Percentiles rank a stretch among this genome's conserved stretches.
Conservation (phyloP, 2,329 filamentous ascomycete genomes). For the Hypoxylon sp. region DNA sequence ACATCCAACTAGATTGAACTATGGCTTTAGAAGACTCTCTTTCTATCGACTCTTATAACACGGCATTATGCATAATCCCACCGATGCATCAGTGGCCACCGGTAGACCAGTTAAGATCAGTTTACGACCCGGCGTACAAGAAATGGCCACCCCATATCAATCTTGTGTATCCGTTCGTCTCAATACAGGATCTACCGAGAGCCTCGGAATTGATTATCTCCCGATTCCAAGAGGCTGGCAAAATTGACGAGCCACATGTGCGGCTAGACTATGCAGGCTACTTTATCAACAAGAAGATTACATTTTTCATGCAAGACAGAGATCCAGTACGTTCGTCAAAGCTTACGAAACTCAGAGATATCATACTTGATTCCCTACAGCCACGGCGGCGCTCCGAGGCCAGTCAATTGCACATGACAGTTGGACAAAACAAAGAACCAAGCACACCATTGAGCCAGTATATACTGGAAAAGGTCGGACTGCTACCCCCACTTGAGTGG, state of each 20-base stretch:
- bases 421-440: constrained; percentile 70
- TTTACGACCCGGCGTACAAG: constrained; percentile 73
- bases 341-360: constrained; percentile 55
- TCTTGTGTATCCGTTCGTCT: constrained; percentile 75
- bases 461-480: constrained; percentile 66
- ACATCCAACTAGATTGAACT: background rate
- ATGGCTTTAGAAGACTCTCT: constrained; percentile 44
- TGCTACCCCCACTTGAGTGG: constrained; percentile 66
- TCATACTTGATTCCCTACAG: constrained; percentile 57
- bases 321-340: constrained; percentile 38
- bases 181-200: constrained; percentile 60
- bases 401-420: constrained; percentile 69
- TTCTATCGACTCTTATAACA: constrained; percentile 64
- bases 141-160: constrained; percentile 79
- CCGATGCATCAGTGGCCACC: constrained; percentile 63
- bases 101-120: constrained; percentile 69
- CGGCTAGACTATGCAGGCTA: constrained; percentile 60
- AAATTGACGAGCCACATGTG: constrained; percentile 46
- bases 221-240: constrained; percentile 49
- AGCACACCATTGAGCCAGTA: constrained; percentile 63
- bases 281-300: constrained; percentile 66
- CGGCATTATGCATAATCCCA: constrained; percentile 73
- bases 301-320: constrained; percentile 62
- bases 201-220: constrained; percentile 60
- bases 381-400: constrained; percentile 41